These are phyloP conservation scores for Xylariaceae sp. DNA, from an alignment of 2,329 filamentous ascomycete genomes.

Conservation along the genomic window DNA sequence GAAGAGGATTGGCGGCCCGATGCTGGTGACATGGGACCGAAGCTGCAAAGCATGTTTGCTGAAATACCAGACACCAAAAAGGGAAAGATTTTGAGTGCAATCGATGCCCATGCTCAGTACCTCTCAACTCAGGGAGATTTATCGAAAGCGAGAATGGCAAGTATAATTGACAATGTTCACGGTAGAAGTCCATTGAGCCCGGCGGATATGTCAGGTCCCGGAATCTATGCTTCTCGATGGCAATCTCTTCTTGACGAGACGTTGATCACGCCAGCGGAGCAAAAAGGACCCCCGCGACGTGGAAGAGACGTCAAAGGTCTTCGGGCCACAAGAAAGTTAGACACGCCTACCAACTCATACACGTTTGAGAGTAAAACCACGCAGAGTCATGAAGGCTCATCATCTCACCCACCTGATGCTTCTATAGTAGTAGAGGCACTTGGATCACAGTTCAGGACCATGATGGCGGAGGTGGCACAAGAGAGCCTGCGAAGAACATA, in stretches of 20 bases:
- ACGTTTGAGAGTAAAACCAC: too few relatives aligned
- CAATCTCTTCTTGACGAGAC: slow-evolving; percentile 68
- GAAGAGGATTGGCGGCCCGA: not conserved
- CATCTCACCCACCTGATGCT: slow-evolving; percentile 45
- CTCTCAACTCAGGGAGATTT: slow-evolving; percentile 51
- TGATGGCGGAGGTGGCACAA: slow-evolving; percentile 23
- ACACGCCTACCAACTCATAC: slow-evolving; percentile 28
- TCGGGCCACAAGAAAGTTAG: slow-evolving; percentile 42
- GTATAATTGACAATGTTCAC: slow-evolving; percentile 45
- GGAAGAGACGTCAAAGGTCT: slow-evolving; percentile 49
- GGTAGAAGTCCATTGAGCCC: slow-evolving; percentile 5
- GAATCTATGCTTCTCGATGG: slow-evolving; percentile 70
- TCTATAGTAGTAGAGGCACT: slow-evolving; percentile 21
- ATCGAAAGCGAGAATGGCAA: slow-evolving; percentile 53
- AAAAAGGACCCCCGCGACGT: slow-evolving; percentile 48
- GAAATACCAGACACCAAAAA: slow-evolving; percentile 46
- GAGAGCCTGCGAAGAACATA: slow-evolving; percentile 11
- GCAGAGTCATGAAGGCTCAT: too few relatives aligned
- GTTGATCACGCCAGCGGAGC: slow-evolving; percentile 57
- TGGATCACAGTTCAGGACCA: slow-evolving; percentile 17
- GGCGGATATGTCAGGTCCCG: slow-evolving; percentile 55
- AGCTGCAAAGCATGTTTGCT: slow-evolving; percentile 40
- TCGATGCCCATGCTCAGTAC: slow-evolving; percentile 60
- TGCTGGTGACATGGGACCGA: slow-evolving; percentile 34
- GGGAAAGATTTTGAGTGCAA: slow-evolving; percentile 41